Conservation (phyloP, 257 asterid genomes). For the Solanum peruvianum region DNA sequence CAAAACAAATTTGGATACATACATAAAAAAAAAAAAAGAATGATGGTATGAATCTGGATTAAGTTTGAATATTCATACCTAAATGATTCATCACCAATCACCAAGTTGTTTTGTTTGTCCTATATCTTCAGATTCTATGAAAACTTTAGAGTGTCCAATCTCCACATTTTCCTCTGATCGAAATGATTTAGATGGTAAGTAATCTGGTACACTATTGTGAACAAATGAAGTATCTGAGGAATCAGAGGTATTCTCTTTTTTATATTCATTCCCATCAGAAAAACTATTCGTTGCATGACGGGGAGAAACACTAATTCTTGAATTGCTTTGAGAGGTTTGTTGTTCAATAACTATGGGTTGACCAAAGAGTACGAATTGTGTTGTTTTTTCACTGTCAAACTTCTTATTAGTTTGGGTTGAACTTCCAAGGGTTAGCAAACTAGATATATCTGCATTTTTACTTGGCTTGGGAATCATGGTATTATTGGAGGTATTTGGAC, state of each 20-base stretch:
- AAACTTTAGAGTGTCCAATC: constrained; percentile 62
- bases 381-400: constrained; percentile 17
- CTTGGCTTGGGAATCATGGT: constrained; percentile 14
- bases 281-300: constrained; percentile 20
- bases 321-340: constrained; percentile 36
- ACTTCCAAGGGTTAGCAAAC: constrained; percentile 47
- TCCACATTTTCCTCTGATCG: constrained; percentile 29
- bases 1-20: neutral
- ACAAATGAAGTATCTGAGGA: constrained; percentile 29
- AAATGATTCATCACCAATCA: no score
- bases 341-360: constrained; percentile 47
- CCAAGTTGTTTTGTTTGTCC: constrained; percentile 25
- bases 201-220: constrained; percentile 17
- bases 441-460: constrained; percentile 30
- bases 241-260: constrained; percentile 29
- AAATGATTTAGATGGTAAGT: constrained; percentile 20
- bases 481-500: constrained; percentile 9
- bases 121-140: constrained; percentile 60
- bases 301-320: constrained; percentile 31
- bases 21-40: no score
- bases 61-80: no score
- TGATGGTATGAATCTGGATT: no score
- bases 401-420: constrained; percentile 15
- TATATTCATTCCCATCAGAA: constrained; percentile 27
- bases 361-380: constrained; percentile 59